Evolutionary conservation across 2,329 filamentous ascomycete species (phyloP).

Genomic region (Camillea tinctor): DNA sequence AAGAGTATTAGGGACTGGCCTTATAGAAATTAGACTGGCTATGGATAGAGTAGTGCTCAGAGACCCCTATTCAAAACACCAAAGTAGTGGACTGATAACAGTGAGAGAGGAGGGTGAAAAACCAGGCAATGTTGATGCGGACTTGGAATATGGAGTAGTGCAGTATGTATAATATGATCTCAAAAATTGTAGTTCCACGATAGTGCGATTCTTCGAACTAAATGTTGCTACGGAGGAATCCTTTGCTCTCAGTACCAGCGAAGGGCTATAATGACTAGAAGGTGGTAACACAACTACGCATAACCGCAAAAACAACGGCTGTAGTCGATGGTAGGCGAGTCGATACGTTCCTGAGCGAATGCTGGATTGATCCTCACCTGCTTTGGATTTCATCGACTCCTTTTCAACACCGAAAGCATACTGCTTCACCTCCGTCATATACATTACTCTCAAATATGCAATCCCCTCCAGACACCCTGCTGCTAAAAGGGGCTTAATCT

Average conservation of each 20-base stretch:
- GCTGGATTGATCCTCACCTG: background rate
- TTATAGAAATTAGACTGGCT: background rate
- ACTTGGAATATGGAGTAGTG: background rate
- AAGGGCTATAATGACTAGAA: background rate
- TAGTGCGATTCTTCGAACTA: background rate
- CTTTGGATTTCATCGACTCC: background rate
- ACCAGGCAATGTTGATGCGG: background rate
- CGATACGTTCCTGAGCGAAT: background rate
- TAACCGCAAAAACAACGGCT: background rate
- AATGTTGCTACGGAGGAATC: background rate
- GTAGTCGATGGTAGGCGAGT: background rate
- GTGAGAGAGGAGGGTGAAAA: background rate
- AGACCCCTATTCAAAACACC: background rate
- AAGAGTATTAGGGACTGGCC: background rate
- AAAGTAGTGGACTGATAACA: background rate
- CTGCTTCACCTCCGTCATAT: background rate
- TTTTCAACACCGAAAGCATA: background rate
- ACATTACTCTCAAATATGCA: background rate
- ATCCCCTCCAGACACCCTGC: background rate
- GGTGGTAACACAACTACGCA: background rate
- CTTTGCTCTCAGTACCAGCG: background rate
- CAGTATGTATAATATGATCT: background rate
- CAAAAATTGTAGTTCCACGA: background rate
- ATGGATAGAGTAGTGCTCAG: background rate
- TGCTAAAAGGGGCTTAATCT: slow-evolving; percentile 8